Conservation (phyloP, 1,284 basidiomycete genomes). For the Flammula alnicola region DNA sequence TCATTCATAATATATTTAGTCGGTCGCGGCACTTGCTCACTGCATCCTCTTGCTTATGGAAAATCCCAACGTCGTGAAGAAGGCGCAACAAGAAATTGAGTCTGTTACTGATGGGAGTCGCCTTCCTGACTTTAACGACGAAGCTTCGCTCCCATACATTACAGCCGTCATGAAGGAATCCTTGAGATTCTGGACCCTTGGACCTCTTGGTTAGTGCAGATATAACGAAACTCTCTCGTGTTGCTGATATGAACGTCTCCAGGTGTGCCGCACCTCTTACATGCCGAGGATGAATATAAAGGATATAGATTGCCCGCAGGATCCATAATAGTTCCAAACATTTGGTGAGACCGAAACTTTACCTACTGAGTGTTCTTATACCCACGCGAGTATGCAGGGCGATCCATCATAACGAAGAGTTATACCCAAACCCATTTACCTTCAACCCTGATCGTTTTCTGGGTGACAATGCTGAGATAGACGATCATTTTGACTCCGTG, state of each 20-base stretch:
- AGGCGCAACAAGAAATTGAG: conserved; percentile 46
- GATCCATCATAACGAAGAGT: conserved; percentile 20
- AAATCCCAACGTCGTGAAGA: conserved; percentile 38
- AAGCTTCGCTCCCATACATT: conserved; percentile 40
- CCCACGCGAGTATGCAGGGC: no score
- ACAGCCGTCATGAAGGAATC: conserved; percentile 41
- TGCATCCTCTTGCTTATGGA: conserved; percentile 36
- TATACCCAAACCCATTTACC: conserved; percentile 16
- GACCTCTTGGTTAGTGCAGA: background rate
- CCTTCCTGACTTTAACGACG: conserved; percentile 41
- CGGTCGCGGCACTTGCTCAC: conserved; percentile 25
- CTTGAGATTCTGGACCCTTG: conserved; percentile 31
- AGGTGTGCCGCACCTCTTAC: background rate
- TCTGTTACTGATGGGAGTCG: conserved; percentile 33
- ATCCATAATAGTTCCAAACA: no score
- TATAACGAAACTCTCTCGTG: background rate
- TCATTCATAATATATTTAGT: conserved; percentile 16
- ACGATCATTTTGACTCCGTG: background rate
- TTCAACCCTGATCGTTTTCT: conserved; percentile 21
- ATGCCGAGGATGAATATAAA: no score
- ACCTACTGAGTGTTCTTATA: background rate
- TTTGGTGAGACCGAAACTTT: background rate
- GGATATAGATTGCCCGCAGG: no score
- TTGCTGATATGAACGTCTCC: background rate
- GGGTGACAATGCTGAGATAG: conserved; percentile 7